These are phyloP conservation scores for Solanum sejunctum DNA, from an alignment of 257 asterid species.

Conservation along the genomic window DNA sequence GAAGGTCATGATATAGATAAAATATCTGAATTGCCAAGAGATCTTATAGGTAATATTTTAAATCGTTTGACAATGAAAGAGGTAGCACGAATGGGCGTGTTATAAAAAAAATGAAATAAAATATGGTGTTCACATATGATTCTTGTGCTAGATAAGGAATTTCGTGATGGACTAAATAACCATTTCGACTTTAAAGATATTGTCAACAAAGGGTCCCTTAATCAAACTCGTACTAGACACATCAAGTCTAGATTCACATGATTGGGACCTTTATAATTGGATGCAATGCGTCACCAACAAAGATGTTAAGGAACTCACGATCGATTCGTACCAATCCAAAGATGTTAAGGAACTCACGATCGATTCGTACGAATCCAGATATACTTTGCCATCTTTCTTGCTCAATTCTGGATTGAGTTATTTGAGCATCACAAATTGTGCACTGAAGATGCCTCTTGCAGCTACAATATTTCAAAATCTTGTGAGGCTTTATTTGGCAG, in stretches of 20 bases:
- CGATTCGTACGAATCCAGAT: neutral
- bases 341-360: neutral
- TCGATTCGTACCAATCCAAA: neutral
- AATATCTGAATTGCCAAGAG: neutral
- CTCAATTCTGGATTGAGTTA: neutral
- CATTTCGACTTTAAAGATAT: neutral
- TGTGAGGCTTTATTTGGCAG: neutral
- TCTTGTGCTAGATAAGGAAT: neutral
- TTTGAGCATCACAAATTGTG: neutral
- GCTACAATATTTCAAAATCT: neutral
- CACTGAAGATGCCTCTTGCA: neutral
- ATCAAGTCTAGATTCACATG: neutral
- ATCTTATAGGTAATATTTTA: neutral
- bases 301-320: neutral
- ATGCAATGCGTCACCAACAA: neutral
- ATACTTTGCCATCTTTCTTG: neutral
- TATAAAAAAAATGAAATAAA: neutral
- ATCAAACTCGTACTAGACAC: neutral
- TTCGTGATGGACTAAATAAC: neutral
- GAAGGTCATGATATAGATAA: neutral
- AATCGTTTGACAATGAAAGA: neutral
- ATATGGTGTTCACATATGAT: neutral
- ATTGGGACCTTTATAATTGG: neutral
- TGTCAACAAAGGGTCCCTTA: neutral
- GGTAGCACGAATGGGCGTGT: neutral